phyloP scores from a whole-genome alignment of 106 monocot species.

The Apostasia ramifera region DNA sequence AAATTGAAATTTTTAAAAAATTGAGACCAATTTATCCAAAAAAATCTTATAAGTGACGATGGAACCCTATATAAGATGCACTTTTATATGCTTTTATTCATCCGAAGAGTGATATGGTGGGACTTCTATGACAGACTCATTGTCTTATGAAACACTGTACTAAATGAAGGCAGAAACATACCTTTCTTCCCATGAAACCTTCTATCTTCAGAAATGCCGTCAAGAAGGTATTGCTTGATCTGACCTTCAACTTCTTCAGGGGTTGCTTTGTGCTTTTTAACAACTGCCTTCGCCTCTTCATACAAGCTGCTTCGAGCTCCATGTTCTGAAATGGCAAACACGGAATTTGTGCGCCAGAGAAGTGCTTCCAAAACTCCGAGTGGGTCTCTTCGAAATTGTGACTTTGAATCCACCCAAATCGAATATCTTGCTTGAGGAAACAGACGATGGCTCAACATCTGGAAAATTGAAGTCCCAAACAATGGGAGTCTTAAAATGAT shows the following conservation, averaged over 20 bases:
- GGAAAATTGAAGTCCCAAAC: constrained; percentile 2
- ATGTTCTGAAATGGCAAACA: constrained; percentile 88
- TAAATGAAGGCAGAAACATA: constrained; percentile 8
- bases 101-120: too few species aligned
- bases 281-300: constrained; percentile 77
- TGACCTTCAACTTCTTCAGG: constrained; percentile 82
- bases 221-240: constrained; percentile 57
- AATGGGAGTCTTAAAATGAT: neutral
- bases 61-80: too few species aligned
- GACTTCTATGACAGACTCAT: too few species aligned
- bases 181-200: constrained; percentile 87
- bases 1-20: too few species aligned
- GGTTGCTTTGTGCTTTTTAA: constrained; percentile 84
- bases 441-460: constrained; percentile 93
- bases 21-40: too few species aligned
- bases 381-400: constrained; percentile 87
- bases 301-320: constrained; percentile 80
- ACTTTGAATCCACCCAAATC: constrained; percentile 98
- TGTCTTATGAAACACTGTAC: too few species aligned
- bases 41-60: too few species aligned
- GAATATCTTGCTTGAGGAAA: constrained; percentile 85
- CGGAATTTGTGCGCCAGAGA: constrained; percentile 76
- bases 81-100: too few species aligned
- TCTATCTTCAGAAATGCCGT: constrained; percentile 60
- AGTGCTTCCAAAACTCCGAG: constrained; percentile 86